Base-by-base conservation (phyloP, 2,329 filamentous ascomycete species). In the Lecanicillium sp. region DNA sequence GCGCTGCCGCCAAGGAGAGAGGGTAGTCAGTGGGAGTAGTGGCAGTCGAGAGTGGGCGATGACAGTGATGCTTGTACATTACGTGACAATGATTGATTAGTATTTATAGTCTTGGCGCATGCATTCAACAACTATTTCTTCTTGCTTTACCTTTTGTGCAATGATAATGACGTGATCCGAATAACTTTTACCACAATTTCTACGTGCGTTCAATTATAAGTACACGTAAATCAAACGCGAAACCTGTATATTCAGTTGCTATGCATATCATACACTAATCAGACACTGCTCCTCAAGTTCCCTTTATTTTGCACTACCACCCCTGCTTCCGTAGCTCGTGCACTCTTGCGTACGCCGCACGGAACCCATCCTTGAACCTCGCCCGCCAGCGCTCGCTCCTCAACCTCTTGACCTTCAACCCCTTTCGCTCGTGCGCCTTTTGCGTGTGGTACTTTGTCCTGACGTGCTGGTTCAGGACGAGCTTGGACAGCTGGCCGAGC, bases 391-490 rank as follows among this genome's bases (percentile, higher is more conserved):
- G 73, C 71, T 84, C 72, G 51, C 78, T 82, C 63, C 70, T 72
- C 56, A 89, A 66, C 58, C 87, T 77, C 79, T 93, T 94, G 66
- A 83, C 76, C 77, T 86, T 89, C 59, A 88, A 59, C 2, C 87
- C 88, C 0, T 77, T 76, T 39, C 88, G 71, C 72, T 93, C 87
- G 65, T 94, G 84, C 58, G 81, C 87, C 54, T 73, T 72, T 67
- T 93, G 87, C 53, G 58, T 63, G 17, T 65, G 62, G 45, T 71
- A 71, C 57, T 88, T 81, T 3, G 41, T 50, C 55, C 66, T 71
- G 43, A 93, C 68, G 36, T 66, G 71, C 60, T 91, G 90, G 58
- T 62, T 57, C 5, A 56, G 53, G 26, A 69, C 60, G 43, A 71
- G 58, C 32, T 57, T 56, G 33, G 67, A 60, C 4, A 79, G 62